These are phyloP conservation scores for Tubosaeta brunneosetosa DNA, from an alignment of 768 basidiomycete species.

Conservation along the genomic window DNA sequence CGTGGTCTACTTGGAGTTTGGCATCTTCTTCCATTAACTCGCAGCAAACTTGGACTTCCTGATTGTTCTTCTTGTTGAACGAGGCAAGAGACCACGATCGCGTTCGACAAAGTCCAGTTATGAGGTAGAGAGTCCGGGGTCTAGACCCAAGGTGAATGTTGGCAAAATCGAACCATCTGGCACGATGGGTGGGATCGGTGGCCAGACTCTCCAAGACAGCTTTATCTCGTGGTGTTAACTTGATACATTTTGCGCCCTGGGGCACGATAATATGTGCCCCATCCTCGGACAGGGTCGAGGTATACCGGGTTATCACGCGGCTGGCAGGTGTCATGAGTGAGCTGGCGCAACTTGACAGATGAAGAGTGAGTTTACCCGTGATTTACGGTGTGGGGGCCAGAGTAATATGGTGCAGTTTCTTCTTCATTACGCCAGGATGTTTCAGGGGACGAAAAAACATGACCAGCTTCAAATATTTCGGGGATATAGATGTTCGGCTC, in stretches of 20 bases:
- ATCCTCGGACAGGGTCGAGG: background rate
- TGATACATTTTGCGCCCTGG: background rate
- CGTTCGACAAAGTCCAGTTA: background rate
- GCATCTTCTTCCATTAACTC: background rate
- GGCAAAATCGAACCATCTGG: background rate
- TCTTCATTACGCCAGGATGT: background rate
- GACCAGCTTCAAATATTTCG: background rate
- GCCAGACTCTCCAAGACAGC: background rate
- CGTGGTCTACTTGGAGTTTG: background rate
- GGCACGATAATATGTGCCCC: conserved; percentile 1
- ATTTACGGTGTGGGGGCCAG: background rate
- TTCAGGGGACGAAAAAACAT: background rate
- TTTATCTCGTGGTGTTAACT: background rate
- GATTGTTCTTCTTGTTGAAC: background rate
- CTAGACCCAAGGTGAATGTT: background rate
- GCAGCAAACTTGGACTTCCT: background rate
- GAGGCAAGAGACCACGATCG: background rate
- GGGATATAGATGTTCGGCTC: background rate
- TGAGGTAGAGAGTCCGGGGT: background rate
- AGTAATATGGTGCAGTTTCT: background rate
- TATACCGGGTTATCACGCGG: background rate
- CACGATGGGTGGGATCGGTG: background rate
- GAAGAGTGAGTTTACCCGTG: background rate
- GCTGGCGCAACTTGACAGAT: no score
- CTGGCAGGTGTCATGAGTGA: background rate